phyloP scores from a whole-genome alignment of 2,329 filamentous ascomycete genomes.

The Paraphaeosphaeria sporulosa region DNA sequence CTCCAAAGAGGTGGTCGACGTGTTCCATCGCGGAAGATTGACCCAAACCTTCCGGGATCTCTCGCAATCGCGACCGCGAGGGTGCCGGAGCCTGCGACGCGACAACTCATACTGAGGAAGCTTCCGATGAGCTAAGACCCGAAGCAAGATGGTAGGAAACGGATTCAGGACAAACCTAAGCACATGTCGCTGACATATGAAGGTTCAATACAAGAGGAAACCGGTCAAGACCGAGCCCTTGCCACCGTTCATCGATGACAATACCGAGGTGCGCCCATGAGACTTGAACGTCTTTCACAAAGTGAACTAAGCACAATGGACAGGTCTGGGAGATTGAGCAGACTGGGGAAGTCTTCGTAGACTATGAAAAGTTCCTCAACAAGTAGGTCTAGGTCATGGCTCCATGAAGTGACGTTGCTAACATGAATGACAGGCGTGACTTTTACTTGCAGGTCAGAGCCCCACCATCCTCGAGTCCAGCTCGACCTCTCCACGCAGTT shows the following conservation, averaged over 20 bases:
- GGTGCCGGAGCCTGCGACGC: conserved; percentile 39
- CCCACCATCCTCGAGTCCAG: neutral
- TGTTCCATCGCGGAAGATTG: conserved; percentile 4
- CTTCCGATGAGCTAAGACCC: conserved; percentile 42
- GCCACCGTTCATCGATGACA: conserved; percentile 78
- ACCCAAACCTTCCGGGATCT: conserved; percentile 9
- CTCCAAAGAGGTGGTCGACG: conserved; percentile 22
- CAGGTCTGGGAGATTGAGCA: conserved; percentile 92
- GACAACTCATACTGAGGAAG: conserved; percentile 25
- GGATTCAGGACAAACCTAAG: conserved; percentile 16
- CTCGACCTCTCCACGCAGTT: neutral
- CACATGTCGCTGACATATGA: conserved; percentile 29
- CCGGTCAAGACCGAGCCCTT: conserved; percentile 82
- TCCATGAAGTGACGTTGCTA: conserved; percentile 22
- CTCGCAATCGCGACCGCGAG: conserved; percentile 33
- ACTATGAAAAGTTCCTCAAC: conserved; percentile 86
- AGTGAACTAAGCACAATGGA: conserved; percentile 35
- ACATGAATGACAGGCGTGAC: conserved; percentile 70
- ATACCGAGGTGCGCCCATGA: conserved; percentile 72
- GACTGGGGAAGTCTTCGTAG: conserved; percentile 87
- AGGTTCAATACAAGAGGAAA: conserved; percentile 97
- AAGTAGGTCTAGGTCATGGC: conserved; percentile 64
- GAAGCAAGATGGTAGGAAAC: conserved; percentile 43
- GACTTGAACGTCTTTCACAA: conserved; percentile 20
- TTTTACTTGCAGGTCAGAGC: conserved; percentile 85